phyloP scores from a whole-genome alignment of 2,329 filamentous ascomycete genomes.

The Sporothrix pallida region DNA sequence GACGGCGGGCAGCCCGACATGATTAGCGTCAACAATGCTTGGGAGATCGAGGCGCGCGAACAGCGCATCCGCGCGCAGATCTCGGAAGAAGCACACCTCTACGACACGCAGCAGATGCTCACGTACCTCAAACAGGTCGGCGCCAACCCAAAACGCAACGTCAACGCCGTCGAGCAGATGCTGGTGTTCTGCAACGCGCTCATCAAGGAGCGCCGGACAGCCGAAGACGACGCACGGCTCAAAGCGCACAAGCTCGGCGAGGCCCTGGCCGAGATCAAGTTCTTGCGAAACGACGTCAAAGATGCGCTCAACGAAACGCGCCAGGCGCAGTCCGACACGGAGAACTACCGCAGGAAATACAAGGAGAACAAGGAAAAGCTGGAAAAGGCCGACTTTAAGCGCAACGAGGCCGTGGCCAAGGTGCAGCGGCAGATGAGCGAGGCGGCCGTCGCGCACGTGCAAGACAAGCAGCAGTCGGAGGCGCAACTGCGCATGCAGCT shows the following conservation, averaged over 20 bases:
- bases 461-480: conserved; percentile 22
- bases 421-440: conserved; percentile 24
- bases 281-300: conserved; percentile 23
- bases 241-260: conserved; percentile 20
- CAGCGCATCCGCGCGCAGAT: conserved; percentile 19
- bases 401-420: conserved; percentile 15
- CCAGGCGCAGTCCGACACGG: background rate
- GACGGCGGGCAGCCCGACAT: conserved; percentile 9
- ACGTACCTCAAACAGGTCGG: conserved; percentile 14
- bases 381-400: conserved; percentile 21
- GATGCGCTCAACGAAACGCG: conserved; percentile 8
- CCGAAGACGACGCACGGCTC: background rate
- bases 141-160: conserved; percentile 24
- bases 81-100: conserved; percentile 2
- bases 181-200: conserved; percentile 18
- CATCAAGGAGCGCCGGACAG: conserved; percentile 1
- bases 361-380: conserved; percentile 26
- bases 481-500: conserved; percentile 20
- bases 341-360: conserved; percentile 18
- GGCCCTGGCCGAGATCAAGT: conserved; percentile 23
- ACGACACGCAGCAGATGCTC: conserved; percentile 7
- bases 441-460: background rate
- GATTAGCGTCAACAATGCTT: background rate
- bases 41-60: conserved; percentile 18
- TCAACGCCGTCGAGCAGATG: conserved; percentile 27